Evolutionary conservation across 768 basidiomycete genomes (phyloP).

Genomic region (Phylloporus rhodoxanthus): DNA sequence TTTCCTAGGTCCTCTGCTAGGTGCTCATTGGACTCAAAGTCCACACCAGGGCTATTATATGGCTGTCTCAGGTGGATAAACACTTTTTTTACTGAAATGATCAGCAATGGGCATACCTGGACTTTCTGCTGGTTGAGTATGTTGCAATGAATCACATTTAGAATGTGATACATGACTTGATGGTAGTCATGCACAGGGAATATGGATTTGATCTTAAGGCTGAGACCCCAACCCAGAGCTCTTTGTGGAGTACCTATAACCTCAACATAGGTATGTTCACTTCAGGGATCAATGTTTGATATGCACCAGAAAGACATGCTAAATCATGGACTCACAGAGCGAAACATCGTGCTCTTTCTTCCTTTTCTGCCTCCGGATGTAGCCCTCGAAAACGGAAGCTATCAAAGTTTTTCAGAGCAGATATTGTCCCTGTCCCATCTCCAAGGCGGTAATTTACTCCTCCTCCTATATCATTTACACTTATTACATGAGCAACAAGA

Average conservation of each 20-base stretch:
- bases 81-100: background rate
- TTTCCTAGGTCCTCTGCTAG: background rate
- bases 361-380: constrained; percentile 2
- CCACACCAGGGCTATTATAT: constrained; percentile 1
- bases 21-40: background rate
- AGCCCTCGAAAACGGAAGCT: background rate
- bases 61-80: constrained; percentile 4
- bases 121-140: constrained; percentile 4
- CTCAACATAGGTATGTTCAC: constrained; percentile 19
- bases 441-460: constrained; percentile 23
- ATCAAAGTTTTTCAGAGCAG: constrained; percentile 1
- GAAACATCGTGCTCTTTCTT: constrained; percentile 3
- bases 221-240: background rate
- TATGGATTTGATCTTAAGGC: constrained; percentile 13
- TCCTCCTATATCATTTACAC: constrained; percentile 11
- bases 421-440: constrained; percentile 35
- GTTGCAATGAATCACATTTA: constrained; percentile 19
- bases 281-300: constrained; percentile 2
- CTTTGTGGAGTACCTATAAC: constrained; percentile 1
- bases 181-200: constrained; percentile 12
- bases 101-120: constrained; percentile 5
- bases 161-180: constrained; percentile 24
- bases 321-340: constrained; percentile 15
- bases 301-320: background rate
- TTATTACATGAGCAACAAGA: constrained; percentile 43